Percentiles rank a stretch among this genome's conserved stretches.
These are phyloP conservation scores for Phytophthora brassicae DNA, from an alignment of 352 stramenopile species.

Conservation along the genomic window DNA sequence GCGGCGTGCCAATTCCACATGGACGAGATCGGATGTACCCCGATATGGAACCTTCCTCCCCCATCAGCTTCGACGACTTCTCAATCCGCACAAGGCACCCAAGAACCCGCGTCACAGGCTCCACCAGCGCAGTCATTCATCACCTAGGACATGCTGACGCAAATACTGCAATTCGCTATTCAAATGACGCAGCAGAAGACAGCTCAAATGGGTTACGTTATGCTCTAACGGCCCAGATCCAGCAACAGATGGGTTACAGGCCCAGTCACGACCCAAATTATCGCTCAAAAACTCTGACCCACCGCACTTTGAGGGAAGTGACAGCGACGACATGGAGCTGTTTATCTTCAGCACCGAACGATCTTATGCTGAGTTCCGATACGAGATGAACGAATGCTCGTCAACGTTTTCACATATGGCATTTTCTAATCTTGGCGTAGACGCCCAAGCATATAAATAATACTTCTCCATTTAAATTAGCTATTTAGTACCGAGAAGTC, in stretches of 20 bases:
- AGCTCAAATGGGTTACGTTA: slow-evolving; percentile 2
- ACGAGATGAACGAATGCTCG: neutral
- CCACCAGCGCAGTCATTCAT: too few species aligned
- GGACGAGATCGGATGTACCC: too few species aligned
- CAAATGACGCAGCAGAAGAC: slow-evolving; percentile 15
- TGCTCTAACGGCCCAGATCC: slow-evolving; percentile 13
- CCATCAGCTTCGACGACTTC: too few species aligned
- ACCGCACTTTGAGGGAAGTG: slow-evolving; percentile 8
- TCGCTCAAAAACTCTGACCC: neutral
- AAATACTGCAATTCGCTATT: slow-evolving; percentile 5
- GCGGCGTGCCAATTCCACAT: too few species aligned
- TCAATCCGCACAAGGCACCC: too few species aligned
- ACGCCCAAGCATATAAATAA: slow-evolving; percentile 15
- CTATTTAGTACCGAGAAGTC: slow-evolving; percentile 3
- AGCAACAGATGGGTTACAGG: slow-evolving; percentile 16
- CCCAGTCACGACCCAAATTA: neutral
- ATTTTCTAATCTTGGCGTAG: slow-evolving; percentile 8
- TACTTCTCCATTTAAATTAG: too few species aligned
- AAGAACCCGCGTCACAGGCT: too few species aligned
- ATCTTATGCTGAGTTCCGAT: slow-evolving; percentile 1
- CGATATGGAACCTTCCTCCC: too few species aligned
- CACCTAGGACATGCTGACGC: too few species aligned
- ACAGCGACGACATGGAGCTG: slow-evolving; percentile 14
- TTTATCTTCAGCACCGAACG: slow-evolving; percentile 18
- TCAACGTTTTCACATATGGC: slow-evolving; percentile 3